phyloP scores from a whole-genome alignment of 768 basidiomycete genomes.

The Coprinopsis strossmayeri region DNA sequence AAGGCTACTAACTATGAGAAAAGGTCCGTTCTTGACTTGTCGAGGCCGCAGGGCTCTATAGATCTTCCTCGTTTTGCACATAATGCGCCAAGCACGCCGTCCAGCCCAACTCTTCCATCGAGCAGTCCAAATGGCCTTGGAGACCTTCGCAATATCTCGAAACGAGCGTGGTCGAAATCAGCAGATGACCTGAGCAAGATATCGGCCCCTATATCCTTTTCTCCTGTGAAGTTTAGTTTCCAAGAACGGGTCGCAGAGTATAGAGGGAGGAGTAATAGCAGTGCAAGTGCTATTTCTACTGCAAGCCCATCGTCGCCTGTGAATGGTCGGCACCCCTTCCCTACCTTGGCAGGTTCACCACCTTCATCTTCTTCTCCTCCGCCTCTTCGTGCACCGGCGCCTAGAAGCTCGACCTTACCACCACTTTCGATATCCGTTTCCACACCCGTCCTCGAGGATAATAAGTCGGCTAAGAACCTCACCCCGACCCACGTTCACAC shows the following conservation, averaged over 20 bases:
- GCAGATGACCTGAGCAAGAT: slow-evolving; percentile 71
- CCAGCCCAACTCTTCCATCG: slow-evolving; percentile 26
- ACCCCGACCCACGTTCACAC: slow-evolving; percentile 45
- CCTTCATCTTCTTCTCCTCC: slow-evolving; percentile 21
- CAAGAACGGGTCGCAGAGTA: slow-evolving; percentile 64
- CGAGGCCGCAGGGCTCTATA: slow-evolving; percentile 35
- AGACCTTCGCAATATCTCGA: slow-evolving; percentile 63
- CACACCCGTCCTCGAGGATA: slow-evolving; percentile 31
- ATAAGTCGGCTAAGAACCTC: slow-evolving; percentile 13
- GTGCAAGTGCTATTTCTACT: slow-evolving; percentile 36
- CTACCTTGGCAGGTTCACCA: slow-evolving; percentile 26
- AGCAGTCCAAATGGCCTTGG: slow-evolving; percentile 36
- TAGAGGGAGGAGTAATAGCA: slow-evolving; percentile 52
- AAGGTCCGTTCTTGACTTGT: slow-evolving; percentile 65
- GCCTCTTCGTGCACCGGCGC: slow-evolving; percentile 11
- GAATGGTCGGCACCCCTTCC: slow-evolving; percentile 36
- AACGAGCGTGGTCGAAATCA: slow-evolving; percentile 73
- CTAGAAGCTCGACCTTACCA: slow-evolving; percentile 27
- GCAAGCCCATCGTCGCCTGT: slow-evolving; percentile 27
- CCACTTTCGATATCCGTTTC: slow-evolving; percentile 45
- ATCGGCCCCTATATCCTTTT: slow-evolving; percentile 22
- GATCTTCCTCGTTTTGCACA: slow-evolving; percentile 30
- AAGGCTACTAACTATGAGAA: not conserved
- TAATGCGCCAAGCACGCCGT: slow-evolving; percentile 28
- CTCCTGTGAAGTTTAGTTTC: slow-evolving; percentile 42